Conservation (phyloP, 305 asterid species). For the Andrographis paniculata region DNA sequence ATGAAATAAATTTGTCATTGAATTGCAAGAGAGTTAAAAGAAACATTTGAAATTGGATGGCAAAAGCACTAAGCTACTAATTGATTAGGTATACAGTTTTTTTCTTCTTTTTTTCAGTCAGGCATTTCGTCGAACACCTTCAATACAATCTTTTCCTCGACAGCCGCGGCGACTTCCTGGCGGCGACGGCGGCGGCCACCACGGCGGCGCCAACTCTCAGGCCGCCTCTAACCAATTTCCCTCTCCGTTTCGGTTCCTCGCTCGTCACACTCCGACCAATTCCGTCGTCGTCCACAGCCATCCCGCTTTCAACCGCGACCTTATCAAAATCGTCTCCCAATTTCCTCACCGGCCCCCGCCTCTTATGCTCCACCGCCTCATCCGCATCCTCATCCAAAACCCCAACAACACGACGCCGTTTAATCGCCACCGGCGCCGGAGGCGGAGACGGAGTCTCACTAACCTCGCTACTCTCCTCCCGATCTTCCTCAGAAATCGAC, state of each 20-base stretch:
- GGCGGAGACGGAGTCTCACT: slow-evolving; percentile 43
- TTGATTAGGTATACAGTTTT: too few species aligned
- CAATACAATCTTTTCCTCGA: slow-evolving; percentile 17
- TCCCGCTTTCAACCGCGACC: slow-evolving; percentile 48
- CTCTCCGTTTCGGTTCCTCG: slow-evolving; percentile 14
- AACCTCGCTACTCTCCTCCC: not conserved
- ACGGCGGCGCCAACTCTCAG: slow-evolving; percentile 18
- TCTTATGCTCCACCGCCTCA: slow-evolving; percentile 14
- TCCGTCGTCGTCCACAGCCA: slow-evolving; percentile 7
- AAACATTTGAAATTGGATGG: not conserved
- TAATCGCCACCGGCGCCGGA: slow-evolving; percentile 58
- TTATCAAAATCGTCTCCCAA: slow-evolving; percentile 70
- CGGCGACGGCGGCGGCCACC: slow-evolving; percentile 21
- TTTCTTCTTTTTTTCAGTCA: slow-evolving; percentile 8
- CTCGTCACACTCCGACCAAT: slow-evolving; percentile 15
- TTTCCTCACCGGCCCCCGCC: slow-evolving; percentile 54
- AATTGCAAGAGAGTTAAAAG: not conserved
- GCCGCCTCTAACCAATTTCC: slow-evolving; percentile 22
- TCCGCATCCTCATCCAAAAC: slow-evolving; percentile 32
- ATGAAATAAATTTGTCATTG: not conserved
- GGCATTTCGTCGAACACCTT: slow-evolving; percentile 27
- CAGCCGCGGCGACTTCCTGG: slow-evolving; percentile 50
- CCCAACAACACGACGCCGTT: slow-evolving; percentile 50
- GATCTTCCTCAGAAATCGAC: not conserved
- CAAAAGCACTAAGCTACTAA: not conserved